Evolutionary conservation across 768 basidiomycete species (phyloP).

Genomic region (Nidularia pulvinata): DNA sequence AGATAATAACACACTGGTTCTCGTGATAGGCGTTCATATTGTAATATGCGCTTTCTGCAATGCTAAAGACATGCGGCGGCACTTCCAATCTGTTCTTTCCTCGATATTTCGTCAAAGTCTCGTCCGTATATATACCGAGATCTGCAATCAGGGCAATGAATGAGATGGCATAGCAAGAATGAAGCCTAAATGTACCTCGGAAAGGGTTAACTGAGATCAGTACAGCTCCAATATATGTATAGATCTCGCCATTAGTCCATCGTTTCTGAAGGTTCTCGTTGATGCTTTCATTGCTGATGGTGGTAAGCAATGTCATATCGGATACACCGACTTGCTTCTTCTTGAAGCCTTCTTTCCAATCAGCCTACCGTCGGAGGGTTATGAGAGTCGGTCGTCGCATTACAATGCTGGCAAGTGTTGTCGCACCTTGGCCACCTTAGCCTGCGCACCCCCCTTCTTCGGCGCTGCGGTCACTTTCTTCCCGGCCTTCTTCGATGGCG

Average conservation of each 20-base stretch:
- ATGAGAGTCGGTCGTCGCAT: not conserved
- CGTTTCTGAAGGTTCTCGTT: conserved; percentile 98
- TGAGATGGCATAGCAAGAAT: not conserved
- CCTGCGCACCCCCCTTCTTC: conserved; percentile 58
- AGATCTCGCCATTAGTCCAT: conserved; percentile 95
- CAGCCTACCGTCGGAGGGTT: conserved; percentile 59
- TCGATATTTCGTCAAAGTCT: conserved; percentile 80
- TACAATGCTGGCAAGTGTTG: not conserved
- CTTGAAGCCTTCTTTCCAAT: conserved; percentile 99
- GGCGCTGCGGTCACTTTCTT: conserved; percentile 72
- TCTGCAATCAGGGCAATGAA: conserved; percentile 40
- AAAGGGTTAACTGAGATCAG: conserved; percentile 99
- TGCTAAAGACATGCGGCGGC: conserved; percentile 96
- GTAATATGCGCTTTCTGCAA: conserved; percentile 97
- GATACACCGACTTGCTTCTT: conserved; percentile 98
- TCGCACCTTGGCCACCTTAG: conserved; percentile 78
- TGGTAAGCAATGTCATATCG: conserved; percentile 97
- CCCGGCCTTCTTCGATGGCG: conserved; percentile 87
- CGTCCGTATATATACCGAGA: conserved; percentile 97
- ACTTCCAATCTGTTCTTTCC: conserved; percentile 99
- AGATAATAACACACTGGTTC: conserved; percentile 99
- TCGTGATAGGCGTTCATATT: conserved; percentile 99
- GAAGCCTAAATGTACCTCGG: conserved; percentile 54
- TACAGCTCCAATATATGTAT: conserved; percentile 99
- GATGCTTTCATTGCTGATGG: conserved; percentile 96